Evolutionary conservation across 2,329 filamentous ascomycete species (phyloP), one percentile per base, ranked within the genome.

Genomic region (Paecilomyces dactylethromorphus): DNA sequence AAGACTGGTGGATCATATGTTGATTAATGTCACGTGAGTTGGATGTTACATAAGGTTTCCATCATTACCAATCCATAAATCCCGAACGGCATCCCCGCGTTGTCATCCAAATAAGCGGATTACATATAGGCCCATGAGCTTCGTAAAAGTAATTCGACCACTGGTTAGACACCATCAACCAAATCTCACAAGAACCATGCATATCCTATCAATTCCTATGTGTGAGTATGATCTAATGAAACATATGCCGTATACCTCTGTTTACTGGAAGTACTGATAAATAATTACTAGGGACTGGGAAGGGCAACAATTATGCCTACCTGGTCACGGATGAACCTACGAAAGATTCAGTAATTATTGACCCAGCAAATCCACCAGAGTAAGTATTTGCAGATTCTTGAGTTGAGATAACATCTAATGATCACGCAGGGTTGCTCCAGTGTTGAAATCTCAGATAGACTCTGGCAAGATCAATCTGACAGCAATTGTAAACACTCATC

Each of bases 401-500:
- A 55, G 18, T 3, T 45, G 15, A 18, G 10, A 53, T 50, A 52
- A 35, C 18, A 56, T 53, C 21, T 50, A 51, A 39, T 62, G 24
- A 58, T 54, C 45, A 29, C 11, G 51, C 56, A 87, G 85, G 65
- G 85, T 88, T 3, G 72, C 83, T 3, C 85, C 86, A 12, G 79
- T 82, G 10, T 76, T 99, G 56, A 87, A 93, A 71, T 82, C 92
- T 64, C 87, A 90, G 60, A 87, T 90, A 5, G 77, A 86, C 49
- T 78, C 80, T 22, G 87, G 88, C 15, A 84, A 85, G 65, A 91
- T 96, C 70, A 92, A 95, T 66, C 78, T 99, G 62, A 92, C 84
- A 24, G 90, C 87, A 55, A 96, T 99, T 70, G 87, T 97, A 68
- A 99, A 99, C 72, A 99, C 94, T 1, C 94, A 99, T 70, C 93